Conservation (phyloP, 2,329 filamentous ascomycete genomes). For the Alternaria sp. region DNA sequence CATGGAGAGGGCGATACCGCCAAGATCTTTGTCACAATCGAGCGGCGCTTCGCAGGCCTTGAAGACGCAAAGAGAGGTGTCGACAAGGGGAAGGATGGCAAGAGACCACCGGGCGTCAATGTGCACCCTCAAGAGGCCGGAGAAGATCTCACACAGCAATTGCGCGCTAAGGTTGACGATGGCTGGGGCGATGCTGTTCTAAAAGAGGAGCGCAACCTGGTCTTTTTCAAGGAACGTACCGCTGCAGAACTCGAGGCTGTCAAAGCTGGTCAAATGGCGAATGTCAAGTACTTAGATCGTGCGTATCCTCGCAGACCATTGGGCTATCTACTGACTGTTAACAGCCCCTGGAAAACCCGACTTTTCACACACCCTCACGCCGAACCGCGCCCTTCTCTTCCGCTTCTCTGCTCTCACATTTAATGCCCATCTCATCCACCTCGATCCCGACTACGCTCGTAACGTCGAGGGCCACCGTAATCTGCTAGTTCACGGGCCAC, state of each 20-base stretch:
- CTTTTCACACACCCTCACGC: constrained; percentile 68
- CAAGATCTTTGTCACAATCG: constrained; percentile 69
- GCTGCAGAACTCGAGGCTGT: constrained; percentile 48
- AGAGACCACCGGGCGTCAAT: not conserved
- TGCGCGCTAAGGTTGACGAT: not conserved
- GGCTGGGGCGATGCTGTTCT: constrained; percentile 52
- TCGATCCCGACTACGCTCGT: constrained; percentile 75
- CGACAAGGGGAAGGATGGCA: not conserved
- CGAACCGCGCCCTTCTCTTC: constrained; percentile 78
- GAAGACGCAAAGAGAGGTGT: constrained; percentile 23
- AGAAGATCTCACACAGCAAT: constrained; percentile 11
- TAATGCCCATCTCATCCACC: constrained; percentile 91
- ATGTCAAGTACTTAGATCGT: constrained; percentile 51
- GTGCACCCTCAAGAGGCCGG: not conserved
- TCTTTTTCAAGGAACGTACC: constrained; percentile 67
- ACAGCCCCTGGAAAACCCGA: constrained; percentile 61
- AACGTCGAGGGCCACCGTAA: constrained; percentile 76
- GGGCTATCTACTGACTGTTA: constrained; percentile 20
- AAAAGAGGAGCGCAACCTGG: constrained; percentile 67
- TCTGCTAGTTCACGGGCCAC: constrained; percentile 85
- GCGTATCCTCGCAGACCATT: constrained; percentile 8
- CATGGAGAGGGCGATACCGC: constrained; percentile 58
- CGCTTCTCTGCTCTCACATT: constrained; percentile 85
- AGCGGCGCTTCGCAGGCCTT: constrained; percentile 58
- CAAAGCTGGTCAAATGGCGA: constrained; percentile 34